Evolutionary conservation across 805 yeast species (phyloP), one percentile per base, ranked within the genome.

Genomic region (Lachancea sp.): DNA sequence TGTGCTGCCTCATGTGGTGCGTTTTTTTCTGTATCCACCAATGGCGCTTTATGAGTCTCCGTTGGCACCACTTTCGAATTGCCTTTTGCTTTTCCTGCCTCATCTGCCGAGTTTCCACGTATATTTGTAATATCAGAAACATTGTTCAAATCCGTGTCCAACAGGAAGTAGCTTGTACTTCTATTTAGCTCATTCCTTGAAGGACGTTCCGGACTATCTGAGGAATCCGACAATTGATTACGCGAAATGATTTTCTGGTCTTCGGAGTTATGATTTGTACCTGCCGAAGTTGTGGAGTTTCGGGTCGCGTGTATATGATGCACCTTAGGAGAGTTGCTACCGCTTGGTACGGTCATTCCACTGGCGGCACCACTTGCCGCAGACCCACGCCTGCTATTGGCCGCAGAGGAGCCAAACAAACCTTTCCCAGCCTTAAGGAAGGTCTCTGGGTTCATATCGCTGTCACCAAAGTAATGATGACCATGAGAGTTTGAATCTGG

Each of bases 61-160:
- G 25, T 22, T 22, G 4, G 4, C 25, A 22, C 8, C 25, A 22
- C 25, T 22, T 25, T 32, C 25, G 13, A 11, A 17, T 17, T 16
- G 25, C 38, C 38, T 15, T 37, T 25, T 12, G 38, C 12, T 16
- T 32, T 36, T 15, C 13, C 22, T 16, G 5, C 13, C 7, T 36
- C 41, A 19, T 35, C 41, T 11, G 44, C 27, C 18, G 52, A 44
- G 27, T 40, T 18, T 18, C 36, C 19, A 5, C 36, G 5, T 11
- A 36, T 41, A 30, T 55, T 54, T 2, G 62, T 58, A 9, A 55
- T 56, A 44, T 57, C 63, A 1, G 60, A 52, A 9, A 58, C 40
- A 38, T 61, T 58, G 22, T 59, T 58, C 15, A 60, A 45, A 41
- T 59, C 59, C 3, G 64, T 57, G 40, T 62, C 66, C 36, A 62